These are phyloP conservation scores for Stachybotrys chartarum DNA, from an alignment of 2,329 filamentous ascomycete species.

Conservation along the genomic window DNA sequence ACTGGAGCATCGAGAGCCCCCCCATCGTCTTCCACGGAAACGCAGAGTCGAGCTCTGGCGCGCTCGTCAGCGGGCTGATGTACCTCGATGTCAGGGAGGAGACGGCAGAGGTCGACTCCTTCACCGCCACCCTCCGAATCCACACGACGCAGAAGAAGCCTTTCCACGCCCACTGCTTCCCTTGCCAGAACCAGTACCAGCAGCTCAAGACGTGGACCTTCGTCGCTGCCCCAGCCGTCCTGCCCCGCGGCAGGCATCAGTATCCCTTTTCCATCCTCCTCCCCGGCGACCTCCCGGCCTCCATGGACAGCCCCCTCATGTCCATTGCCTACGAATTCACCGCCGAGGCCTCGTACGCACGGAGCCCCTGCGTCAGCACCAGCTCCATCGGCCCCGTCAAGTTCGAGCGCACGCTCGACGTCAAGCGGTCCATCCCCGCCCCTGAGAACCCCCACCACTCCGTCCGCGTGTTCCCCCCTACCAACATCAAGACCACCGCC, in stretches of 20 bases:
- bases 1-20: slow-evolving; percentile 72
- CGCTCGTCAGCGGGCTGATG: slow-evolving; percentile 77
- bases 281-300: slow-evolving; percentile 77
- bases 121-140: slow-evolving; percentile 65
- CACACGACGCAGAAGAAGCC: slow-evolving; percentile 74
- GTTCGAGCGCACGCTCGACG: slow-evolving; percentile 59
- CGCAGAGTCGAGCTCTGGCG: slow-evolving; percentile 69
- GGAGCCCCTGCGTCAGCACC: slow-evolving; percentile 33
- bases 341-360: slow-evolving; percentile 55
- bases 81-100: slow-evolving; percentile 65
- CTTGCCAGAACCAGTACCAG: slow-evolving; percentile 65
- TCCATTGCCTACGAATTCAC: slow-evolving; percentile 73
- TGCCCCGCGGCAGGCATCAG: slow-evolving; percentile 55
- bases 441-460: slow-evolving; percentile 79
- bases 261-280: slow-evolving; percentile 89
- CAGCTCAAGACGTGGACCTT: slow-evolving; percentile 78
- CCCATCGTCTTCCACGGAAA: slow-evolving; percentile 78
- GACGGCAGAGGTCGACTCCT: slow-evolving; percentile 58
- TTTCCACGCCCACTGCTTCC: slow-evolving; percentile 68
- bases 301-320: slow-evolving; percentile 66
- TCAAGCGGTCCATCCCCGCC: slow-evolving; percentile 70
- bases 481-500: slow-evolving; percentile 82
- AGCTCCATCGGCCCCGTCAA: slow-evolving; percentile 43
- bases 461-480: slow-evolving; percentile 91
- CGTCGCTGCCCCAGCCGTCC: slow-evolving; percentile 46